phyloP scores from a whole-genome alignment of 192 early-diverging fungal species.

The Geranomyces variabilis region DNA sequence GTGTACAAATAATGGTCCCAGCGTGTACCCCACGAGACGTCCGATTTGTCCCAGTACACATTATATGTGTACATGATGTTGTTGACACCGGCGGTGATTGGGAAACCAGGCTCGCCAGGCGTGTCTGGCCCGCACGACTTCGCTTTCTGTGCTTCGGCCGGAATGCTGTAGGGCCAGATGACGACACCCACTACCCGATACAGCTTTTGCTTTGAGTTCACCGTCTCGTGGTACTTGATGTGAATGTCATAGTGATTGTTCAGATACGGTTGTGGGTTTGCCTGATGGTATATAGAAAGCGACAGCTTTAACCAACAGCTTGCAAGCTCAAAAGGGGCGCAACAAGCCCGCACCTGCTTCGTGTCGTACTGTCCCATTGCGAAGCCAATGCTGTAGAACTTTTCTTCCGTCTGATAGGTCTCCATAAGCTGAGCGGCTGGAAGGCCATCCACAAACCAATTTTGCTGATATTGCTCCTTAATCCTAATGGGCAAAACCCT shows the following conservation, averaged over 20 bases:
- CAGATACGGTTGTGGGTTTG: constrained; percentile 45
- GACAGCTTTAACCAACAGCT: neutral
- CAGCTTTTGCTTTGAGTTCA: constrained; percentile 48
- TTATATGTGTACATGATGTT: constrained; percentile 54
- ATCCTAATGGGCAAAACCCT: constrained; percentile 19
- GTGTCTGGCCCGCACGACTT: neutral
- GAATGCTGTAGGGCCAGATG: constrained; percentile 67
- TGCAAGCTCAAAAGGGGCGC: neutral
- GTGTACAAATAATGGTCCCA: constrained; percentile 49
- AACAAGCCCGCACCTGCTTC: constrained; percentile 4
- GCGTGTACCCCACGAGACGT: constrained; percentile 53
- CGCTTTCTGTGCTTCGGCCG: neutral
- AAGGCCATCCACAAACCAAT: constrained; percentile 42
- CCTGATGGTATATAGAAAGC: neutral
- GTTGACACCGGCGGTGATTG: constrained; percentile 11
- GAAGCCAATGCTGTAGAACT: constrained; percentile 14
- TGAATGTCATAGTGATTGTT: constrained; percentile 90
- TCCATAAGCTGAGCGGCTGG: neutral
- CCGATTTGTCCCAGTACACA: constrained; percentile 53
- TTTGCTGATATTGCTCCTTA: constrained; percentile 43
- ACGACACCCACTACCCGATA: constrained; percentile 86
- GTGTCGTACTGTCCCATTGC: constrained; percentile 21
- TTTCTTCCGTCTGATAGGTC: neutral
- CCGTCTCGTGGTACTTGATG: constrained; percentile 63
- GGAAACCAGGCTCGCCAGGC: constrained; percentile 6